phyloP scores from a whole-genome alignment of 352 stramenopile genomes.

The Phytophthora sp. region DNA sequence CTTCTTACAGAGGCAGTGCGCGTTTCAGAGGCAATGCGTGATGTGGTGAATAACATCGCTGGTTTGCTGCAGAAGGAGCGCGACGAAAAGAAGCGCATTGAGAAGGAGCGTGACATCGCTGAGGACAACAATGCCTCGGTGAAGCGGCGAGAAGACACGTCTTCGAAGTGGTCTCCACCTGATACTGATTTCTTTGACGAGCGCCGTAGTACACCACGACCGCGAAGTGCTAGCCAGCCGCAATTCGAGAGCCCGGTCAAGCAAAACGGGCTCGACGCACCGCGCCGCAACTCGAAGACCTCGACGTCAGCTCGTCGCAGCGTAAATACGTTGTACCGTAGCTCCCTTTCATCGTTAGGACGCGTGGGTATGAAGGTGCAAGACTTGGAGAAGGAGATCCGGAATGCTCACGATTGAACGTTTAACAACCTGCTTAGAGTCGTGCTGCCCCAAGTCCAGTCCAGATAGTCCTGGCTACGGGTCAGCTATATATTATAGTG shows the following conservation, averaged over 20 bases:
- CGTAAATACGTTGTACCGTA: slow-evolving; percentile 47
- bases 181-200: slow-evolving; percentile 28
- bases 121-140: slow-evolving; percentile 27
- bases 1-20: slow-evolving; percentile 61
- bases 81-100: slow-evolving; percentile 43
- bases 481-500: slow-evolving; percentile 27
- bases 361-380: slow-evolving; percentile 71
- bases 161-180: slow-evolving; percentile 26
- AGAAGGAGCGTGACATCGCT: slow-evolving; percentile 37
- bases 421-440: slow-evolving; percentile 17
- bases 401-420: slow-evolving; percentile 27
- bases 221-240: slow-evolving; percentile 26
- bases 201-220: slow-evolving; percentile 1
- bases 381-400: slow-evolving; percentile 75
- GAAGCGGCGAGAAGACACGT: slow-evolving; percentile 30
- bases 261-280: slow-evolving; percentile 27
- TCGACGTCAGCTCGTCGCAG: slow-evolving; percentile 22
- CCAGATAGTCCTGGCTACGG: neutral
- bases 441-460: slow-evolving; percentile 4
- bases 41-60: slow-evolving; percentile 58
- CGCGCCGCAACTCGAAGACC: slow-evolving; percentile 32
- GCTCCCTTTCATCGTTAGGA: slow-evolving; percentile 60
- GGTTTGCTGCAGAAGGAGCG: slow-evolving; percentile 50
- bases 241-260: slow-evolving; percentile 47
- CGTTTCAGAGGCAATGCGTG: slow-evolving; percentile 60